phyloP scores from a whole-genome alignment of 1,284 basidiomycete genomes.

The Vanrija sp. region DNA sequence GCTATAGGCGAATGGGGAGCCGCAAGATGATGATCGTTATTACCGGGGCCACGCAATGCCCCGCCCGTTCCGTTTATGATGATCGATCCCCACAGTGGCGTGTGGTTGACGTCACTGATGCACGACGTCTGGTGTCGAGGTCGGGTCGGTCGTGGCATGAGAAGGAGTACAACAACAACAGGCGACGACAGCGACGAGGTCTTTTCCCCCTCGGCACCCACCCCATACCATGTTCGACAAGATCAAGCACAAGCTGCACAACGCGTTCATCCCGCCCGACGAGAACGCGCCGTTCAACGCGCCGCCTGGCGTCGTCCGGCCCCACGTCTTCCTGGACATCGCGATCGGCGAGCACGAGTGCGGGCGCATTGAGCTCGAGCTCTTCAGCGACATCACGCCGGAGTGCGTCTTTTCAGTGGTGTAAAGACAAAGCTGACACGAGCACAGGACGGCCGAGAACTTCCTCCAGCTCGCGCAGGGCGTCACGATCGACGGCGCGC shows the following conservation, averaged over 20 bases:
- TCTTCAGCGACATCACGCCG: conserved; percentile 12
- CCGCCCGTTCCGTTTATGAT: too few relatives aligned
- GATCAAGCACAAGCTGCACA: conserved; percentile 7
- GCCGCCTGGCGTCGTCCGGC: conserved; percentile 10
- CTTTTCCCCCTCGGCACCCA: background rate
- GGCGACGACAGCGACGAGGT: too few relatives aligned
- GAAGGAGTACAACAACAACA: too few relatives aligned
- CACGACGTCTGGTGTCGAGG: too few relatives aligned
- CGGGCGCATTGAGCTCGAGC: conserved; percentile 12
- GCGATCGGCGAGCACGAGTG: background rate
- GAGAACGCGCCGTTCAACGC: background rate
- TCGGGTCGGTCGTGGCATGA: too few relatives aligned
- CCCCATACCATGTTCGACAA: conserved; percentile 8
- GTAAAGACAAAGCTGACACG: background rate
- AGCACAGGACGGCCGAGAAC: conserved; percentile 13
- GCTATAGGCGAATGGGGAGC: too few relatives aligned
- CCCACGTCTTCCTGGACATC: conserved; percentile 11
- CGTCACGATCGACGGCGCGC: background rate
- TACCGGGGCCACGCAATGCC: too few relatives aligned
- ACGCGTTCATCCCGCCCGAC: conserved; percentile 15
- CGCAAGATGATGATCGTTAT: too few relatives aligned
- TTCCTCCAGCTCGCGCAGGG: conserved; percentile 8
- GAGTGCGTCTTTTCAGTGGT: background rate
- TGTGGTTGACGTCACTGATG: too few relatives aligned
- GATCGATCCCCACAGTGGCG: too few relatives aligned